Evolutionary conservation across 306 rosid genomes (phyloP), one percentile per base, ranked within the genome.

Genomic region (Psophocarpus tetragonolobus): DNA sequence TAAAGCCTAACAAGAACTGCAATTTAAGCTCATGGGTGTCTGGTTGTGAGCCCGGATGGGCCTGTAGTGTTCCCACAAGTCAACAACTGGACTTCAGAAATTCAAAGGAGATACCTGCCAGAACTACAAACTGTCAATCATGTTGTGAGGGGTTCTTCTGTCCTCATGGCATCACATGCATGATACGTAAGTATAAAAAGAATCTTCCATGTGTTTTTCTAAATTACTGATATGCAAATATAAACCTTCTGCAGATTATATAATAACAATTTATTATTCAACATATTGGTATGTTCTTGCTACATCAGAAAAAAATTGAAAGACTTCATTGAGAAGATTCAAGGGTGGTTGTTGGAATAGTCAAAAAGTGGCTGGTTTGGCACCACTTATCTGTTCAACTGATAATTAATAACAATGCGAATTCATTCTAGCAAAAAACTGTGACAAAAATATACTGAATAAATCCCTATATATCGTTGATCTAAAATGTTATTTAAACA

Each of bases 11-110:
- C 73, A 85, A 60, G 79, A 92, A 92, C 73, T 92, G 97, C 82
- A 92, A 92, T 83, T 81, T 88, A 71, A 85, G 89, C 66, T 81
- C 93, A n/a, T 92, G 97, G 97, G 88, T 84, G 33, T 71, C 90
- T 68, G 97, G 97, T 35, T 92, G 97, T 80, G 96, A 92, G 84
- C 97, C 97, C 29, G 97, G 97, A 76, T 92, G 97, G 96, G 95
- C 97, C 11, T 90, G 97, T 32, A 81, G 91, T 78, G 75, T 82
- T 33, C 86, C 71, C 32, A 66, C 77, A 8, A 42, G 65, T 39
- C 81, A 87, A 87, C 73, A 58, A 58, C 71, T 85, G 78, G 87
- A 92, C 67, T 79, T 88, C 6, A 57, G 65, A 71, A 81, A 92
- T 72, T 75, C 93, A 32, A 47, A 63, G 82, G 85, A 58, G 23